phyloP scores from a whole-genome alignment of 768 basidiomycete species.

The Boletellus sp. region DNA sequence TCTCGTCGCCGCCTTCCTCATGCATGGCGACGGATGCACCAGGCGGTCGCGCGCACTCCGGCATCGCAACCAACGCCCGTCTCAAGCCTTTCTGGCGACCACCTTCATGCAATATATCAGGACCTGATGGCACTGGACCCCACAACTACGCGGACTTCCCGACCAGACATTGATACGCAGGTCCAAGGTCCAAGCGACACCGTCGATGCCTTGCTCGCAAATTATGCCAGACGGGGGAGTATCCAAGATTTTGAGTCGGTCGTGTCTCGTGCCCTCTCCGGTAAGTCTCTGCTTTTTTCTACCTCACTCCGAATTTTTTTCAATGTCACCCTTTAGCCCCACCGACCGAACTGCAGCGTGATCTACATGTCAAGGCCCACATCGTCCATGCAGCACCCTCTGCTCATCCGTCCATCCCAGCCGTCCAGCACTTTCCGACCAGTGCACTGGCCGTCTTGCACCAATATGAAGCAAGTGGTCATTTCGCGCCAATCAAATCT shows the following conservation, averaged over 20 bases:
- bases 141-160: not conserved
- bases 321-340: slow-evolving; percentile 19
- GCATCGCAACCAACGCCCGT: not conserved
- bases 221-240: slow-evolving; percentile 48
- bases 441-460: slow-evolving; percentile 68
- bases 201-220: slow-evolving; percentile 45
- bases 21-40: slow-evolving; percentile 19
- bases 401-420: slow-evolving; percentile 4
- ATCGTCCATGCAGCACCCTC: slow-evolving; percentile 29
- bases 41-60: slow-evolving; percentile 6
- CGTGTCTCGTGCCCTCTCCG: slow-evolving; percentile 39
- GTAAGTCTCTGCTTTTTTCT: slow-evolving; percentile 30
- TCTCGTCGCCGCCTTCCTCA: slow-evolving; percentile 1
- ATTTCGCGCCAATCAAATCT: slow-evolving; percentile 65
- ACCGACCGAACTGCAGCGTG: slow-evolving; percentile 56
- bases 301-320: not conserved
- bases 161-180: slow-evolving; percentile 4
- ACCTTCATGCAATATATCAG: slow-evolving; percentile 34
- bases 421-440: slow-evolving; percentile 46
- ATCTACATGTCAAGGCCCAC: slow-evolving; percentile 70
- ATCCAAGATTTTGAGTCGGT: slow-evolving; percentile 43
- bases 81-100: slow-evolving; percentile 19
- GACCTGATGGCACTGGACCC: slow-evolving; percentile 35
- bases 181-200: slow-evolving; percentile 40
- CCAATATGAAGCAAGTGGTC: slow-evolving; percentile 59